phyloP scores from a whole-genome alignment of 176 grass and related monocot species.

The Lolium rigidum region DNA sequence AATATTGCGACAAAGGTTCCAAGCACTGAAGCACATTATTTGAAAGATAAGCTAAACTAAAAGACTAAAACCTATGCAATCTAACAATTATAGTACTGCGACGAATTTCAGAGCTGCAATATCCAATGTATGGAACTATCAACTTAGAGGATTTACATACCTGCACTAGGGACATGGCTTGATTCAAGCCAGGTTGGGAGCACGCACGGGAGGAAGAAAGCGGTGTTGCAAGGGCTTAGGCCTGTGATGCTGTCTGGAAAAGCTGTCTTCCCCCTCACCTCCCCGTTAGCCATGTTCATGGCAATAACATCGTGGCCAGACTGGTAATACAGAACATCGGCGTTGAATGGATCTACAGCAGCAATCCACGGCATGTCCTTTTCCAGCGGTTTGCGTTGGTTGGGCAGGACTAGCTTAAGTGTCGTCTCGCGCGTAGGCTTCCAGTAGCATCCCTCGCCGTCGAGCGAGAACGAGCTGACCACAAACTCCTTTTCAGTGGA shows the following conservation, averaged over 20 bases:
- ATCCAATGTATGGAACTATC: neutral
- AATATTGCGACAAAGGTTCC: neutral
- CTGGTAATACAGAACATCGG: neutral
- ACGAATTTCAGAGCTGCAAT: neutral
- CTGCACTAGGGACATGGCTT: constrained; percentile 11
- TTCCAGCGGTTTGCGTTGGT: neutral
- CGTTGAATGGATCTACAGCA: neutral
- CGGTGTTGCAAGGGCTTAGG: neutral
- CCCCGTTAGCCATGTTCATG: neutral
- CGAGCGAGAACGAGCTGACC: neutral
- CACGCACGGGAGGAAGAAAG: neutral
- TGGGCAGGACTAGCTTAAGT: neutral
- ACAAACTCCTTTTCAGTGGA: neutral
- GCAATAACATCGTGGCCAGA: neutral
- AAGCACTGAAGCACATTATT: neutral
- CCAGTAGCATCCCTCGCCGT: neutral
- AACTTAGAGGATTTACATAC: neutral
- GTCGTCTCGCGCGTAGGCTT: neutral
- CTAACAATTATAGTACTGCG: neutral
- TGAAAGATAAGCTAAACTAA: neutral
- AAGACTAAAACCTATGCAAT: neutral
- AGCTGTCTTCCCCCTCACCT: neutral
- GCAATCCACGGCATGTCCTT: neutral
- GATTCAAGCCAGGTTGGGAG: constrained; percentile 25
- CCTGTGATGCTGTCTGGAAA: neutral